Conservation (phyloP, 108 stramenopile genomes). For the Cyclotella choctawhatcheeana region DNA sequence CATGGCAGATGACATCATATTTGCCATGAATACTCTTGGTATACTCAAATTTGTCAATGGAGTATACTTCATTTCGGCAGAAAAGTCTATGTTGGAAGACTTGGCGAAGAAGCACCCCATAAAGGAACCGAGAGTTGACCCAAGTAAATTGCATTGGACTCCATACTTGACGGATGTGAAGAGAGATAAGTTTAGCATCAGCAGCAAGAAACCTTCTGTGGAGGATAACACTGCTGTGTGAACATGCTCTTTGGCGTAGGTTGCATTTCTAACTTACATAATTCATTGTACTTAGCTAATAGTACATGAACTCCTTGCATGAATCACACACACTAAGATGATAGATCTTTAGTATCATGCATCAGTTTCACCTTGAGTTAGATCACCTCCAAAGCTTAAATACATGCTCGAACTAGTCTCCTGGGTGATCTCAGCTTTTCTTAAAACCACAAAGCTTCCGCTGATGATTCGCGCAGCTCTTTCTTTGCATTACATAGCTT, state of each 20-base stretch:
- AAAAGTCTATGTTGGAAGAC: slow-evolving; percentile 65
- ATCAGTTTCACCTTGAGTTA: too few species aligned
- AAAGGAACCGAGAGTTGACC: slow-evolving; percentile 92
- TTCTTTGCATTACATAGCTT: too few species aligned
- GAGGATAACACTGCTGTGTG: slow-evolving; percentile 23
- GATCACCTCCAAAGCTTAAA: too few species aligned
- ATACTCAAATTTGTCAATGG: slow-evolving; percentile 92
- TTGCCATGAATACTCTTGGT: slow-evolving; percentile 91
- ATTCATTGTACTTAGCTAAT: too few species aligned
- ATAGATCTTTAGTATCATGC: too few species aligned
- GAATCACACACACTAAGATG: too few species aligned
- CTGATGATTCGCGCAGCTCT: too few species aligned
- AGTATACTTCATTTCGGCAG: slow-evolving; percentile 90
- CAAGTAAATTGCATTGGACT: slow-evolving; percentile 95
- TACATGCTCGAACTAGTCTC: too few species aligned
- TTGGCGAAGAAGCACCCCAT: slow-evolving; percentile 94
- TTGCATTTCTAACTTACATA: too few species aligned
- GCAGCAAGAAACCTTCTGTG: slow-evolving; percentile 86
- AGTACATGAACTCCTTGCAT: too few species aligned
- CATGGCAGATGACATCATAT: slow-evolving; percentile 97
- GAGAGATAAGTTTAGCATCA: slow-evolving; percentile 97
- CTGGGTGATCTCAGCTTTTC: too few species aligned
- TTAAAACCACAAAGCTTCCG: too few species aligned
- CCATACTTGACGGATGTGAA: slow-evolving; percentile 94
- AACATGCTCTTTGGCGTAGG: neutral